Percentiles rank a stretch among this genome's conserved stretches.
These are phyloP conservation scores for Vitis riparia DNA, from an alignment of 164 flowering plant species.

Conservation along the genomic window DNA sequence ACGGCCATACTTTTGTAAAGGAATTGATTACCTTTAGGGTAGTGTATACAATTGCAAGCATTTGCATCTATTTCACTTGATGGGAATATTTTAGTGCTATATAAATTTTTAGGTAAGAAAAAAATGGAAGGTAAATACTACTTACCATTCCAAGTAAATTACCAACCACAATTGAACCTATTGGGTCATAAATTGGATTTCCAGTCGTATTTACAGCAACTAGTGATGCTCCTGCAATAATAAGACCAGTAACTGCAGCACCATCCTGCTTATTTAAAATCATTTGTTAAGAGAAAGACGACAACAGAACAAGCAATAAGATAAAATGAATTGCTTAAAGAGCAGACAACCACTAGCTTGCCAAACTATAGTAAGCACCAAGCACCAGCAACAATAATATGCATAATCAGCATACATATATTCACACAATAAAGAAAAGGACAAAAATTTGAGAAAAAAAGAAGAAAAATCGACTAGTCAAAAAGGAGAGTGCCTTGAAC, in stretches of 20 bases:
- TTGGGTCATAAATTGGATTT: slow-evolving; percentile 91
- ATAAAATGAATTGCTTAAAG: too few relatives aligned
- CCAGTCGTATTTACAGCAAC: slow-evolving; percentile 89
- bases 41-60: background rate
- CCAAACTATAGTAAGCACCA: too few relatives aligned
- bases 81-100: background rate
- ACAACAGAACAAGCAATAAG: background rate
- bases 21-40: background rate
- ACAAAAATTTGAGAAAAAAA: too few relatives aligned
- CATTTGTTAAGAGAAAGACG: background rate
- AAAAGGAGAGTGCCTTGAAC: too few relatives aligned
- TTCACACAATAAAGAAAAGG: too few relatives aligned
- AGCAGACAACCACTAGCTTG: too few relatives aligned
- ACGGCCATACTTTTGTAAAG: background rate
- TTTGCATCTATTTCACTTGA: background rate
- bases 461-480: too few relatives aligned
- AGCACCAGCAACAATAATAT: too few relatives aligned
- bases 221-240: slow-evolving; percentile 85
- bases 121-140: background rate
- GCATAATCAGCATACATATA: too few relatives aligned
- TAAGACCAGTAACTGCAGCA: slow-evolving; percentile 96
- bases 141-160: slow-evolving; percentile 93
- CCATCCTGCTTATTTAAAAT: slow-evolving; percentile 68
- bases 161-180: slow-evolving; percentile 93
- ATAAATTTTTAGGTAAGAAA: too few relatives aligned